Conservation (phyloP, 306 rosid genomes). For the Urtica urens region DNA sequence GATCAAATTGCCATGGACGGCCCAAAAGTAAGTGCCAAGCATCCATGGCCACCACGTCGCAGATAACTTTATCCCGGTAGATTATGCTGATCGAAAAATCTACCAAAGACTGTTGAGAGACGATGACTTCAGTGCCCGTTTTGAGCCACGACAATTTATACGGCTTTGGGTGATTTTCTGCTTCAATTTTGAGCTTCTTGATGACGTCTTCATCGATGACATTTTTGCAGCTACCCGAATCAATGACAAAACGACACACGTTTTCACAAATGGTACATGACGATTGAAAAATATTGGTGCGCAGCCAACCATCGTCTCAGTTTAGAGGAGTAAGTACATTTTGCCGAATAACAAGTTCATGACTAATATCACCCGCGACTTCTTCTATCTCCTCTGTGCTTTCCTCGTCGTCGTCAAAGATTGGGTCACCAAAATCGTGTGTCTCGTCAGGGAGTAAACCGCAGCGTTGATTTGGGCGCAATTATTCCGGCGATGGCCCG, state of each 20-base stretch:
- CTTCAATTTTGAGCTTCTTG: neutral
- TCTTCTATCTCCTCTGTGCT: neutral
- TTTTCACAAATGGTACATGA: neutral
- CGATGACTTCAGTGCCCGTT: neutral
- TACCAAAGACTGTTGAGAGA: neutral
- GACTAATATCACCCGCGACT: neutral
- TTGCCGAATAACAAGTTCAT: neutral
- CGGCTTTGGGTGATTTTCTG: neutral
- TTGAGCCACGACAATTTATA: neutral
- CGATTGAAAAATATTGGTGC: neutral
- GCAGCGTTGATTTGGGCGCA: neutral
- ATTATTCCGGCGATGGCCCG: neutral
- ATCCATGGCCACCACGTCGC: neutral
- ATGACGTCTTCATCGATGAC: neutral
- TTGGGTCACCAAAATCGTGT: neutral
- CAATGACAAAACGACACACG: too few relatives aligned
- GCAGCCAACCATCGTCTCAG: neutral
- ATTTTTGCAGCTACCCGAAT: neutral
- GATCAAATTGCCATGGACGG: neutral
- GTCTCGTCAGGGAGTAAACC: neutral
- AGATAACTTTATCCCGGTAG: neutral
- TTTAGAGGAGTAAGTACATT: neutral
- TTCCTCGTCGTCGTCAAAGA: neutral
- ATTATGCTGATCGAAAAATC: neutral
- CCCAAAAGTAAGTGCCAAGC: neutral